Base-by-base conservation (phyloP, 257 asterid genomes). In the Gentiana dahurica region DNA sequence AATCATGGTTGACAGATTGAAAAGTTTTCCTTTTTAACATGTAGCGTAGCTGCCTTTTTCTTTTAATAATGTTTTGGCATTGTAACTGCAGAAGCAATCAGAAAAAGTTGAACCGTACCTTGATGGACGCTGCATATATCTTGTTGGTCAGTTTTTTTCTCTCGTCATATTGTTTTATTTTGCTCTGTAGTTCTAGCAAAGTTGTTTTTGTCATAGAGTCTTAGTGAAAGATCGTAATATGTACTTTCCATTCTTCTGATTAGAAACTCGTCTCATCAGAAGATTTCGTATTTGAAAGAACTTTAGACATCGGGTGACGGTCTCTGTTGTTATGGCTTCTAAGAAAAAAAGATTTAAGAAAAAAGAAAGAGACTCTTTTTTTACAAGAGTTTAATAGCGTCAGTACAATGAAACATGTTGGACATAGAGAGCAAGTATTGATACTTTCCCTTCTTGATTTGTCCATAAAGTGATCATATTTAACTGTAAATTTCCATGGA, bases 101-200 rank as follows among this genome's bases (percentile, higher is more conserved):
- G 84, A 79, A 75, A 91, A 77, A 59, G 58, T 81, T 50, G 86
- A 76, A 74, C 77, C 87, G 58, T 68, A 68, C 73, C 75, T 87
- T 55, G 73, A 76, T 66, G 98, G 96, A 58, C 80, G 80, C 24
- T 84, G 94, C 65, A 60, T 90, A 66, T 90, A 71, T 73, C 94
- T 90, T 47, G 96, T 90, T 32, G 98, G 98, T 90, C 61, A 76
- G 96, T 84, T 56, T 58, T 50, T 41, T 4, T 41, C 2, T 10
- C 9, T 4, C 46, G 7, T 41, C 9, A 41, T 41, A 10, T 1
- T 1, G 46, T 41, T 4, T 4, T 24, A 24, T 53, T 24, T 3
- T 34, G 39, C 8, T 52, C 24, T 41, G 32, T 52, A 12, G 6
- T 41, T 41, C 46, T 5, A 41, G 2, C 11, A 7, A 41, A 41